Conservation (phyloP, 192 early-diverging fungal genomes). For the Dispira simplex region DNA sequence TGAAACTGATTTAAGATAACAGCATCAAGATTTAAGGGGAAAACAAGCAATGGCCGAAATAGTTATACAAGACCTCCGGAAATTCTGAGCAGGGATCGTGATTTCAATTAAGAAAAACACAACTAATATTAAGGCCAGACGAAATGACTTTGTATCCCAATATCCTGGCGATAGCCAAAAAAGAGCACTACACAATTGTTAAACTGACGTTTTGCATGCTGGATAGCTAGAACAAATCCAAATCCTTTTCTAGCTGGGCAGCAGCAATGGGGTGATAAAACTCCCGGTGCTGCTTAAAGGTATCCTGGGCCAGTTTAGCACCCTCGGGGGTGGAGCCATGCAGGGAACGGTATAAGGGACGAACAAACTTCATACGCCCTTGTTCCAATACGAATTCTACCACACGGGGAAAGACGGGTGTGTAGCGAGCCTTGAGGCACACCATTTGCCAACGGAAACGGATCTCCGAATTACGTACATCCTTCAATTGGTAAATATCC, state of each 20-base stretch:
- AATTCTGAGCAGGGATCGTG: too few relatives aligned
- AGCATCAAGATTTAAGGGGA: too few relatives aligned
- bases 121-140: too few relatives aligned
- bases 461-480: constrained; percentile 69
- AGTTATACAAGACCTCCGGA: too few relatives aligned
- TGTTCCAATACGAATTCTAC: constrained; percentile 68
- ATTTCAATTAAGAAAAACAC: too few relatives aligned
- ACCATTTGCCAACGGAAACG: constrained; percentile 75
- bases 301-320: constrained; percentile 51
- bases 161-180: too few relatives aligned
- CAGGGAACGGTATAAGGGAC: constrained; percentile 66
- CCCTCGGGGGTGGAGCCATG: constrained; percentile 49
- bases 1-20: too few relatives aligned
- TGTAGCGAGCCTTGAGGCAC: constrained; percentile 61
- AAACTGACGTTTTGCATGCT: background rate
- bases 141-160: too few relatives aligned
- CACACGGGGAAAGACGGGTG: constrained; percentile 57
- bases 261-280: constrained; percentile 95
- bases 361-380: constrained; percentile 88
- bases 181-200: too few relatives aligned
- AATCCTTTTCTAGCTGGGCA: constrained; percentile 77
- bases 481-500: constrained; percentile 48
- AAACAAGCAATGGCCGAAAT: too few relatives aligned
- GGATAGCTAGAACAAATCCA: constrained; percentile 25
- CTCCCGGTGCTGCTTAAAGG: constrained; percentile 54